Conservation (phyloP, 176 grass and related monocot species). For the Triticum urartu region DNA sequence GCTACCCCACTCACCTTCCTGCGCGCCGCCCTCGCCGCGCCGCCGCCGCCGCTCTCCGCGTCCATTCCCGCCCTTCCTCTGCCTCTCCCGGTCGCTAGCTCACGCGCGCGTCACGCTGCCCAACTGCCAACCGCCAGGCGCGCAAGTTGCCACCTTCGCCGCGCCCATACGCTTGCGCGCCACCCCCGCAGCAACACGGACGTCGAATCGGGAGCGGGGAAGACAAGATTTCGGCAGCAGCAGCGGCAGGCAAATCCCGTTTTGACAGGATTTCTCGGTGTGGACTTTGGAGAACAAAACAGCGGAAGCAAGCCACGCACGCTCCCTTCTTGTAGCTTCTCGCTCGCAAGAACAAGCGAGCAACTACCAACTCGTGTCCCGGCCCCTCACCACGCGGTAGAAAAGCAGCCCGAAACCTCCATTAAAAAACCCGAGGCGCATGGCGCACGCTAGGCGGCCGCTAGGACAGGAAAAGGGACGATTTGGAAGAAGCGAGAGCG, state of each 20-base stretch:
- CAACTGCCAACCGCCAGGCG: background rate
- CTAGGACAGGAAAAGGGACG: background rate
- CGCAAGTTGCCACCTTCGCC: conserved; percentile 24
- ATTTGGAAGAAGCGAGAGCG: background rate
- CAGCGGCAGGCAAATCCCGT: background rate
- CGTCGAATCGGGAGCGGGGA: background rate
- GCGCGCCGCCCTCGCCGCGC: conserved; percentile 21
- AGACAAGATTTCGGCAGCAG: background rate
- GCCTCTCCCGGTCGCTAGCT: background rate
- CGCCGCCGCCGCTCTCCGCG: conserved; percentile 18
- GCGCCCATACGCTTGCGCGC: conserved; percentile 2
- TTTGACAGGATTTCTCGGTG: background rate
- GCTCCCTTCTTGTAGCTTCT: conserved; percentile 4
- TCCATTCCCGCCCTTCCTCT: conserved; percentile 25
- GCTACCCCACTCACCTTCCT: conserved; percentile 29
- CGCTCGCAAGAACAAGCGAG: background rate
- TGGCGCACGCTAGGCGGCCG: background rate
- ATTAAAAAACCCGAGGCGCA: background rate
- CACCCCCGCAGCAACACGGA: background rate
- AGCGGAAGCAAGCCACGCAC: conserved; percentile 6
- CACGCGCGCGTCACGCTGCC: conserved; percentile 3
- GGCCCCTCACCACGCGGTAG: background rate
- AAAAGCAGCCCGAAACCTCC: background rate
- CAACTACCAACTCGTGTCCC: background rate
- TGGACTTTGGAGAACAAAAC: background rate